Evolutionary conservation across 441 rosid species (phyloP).

Genomic region (Erodium trifolium): DNA sequence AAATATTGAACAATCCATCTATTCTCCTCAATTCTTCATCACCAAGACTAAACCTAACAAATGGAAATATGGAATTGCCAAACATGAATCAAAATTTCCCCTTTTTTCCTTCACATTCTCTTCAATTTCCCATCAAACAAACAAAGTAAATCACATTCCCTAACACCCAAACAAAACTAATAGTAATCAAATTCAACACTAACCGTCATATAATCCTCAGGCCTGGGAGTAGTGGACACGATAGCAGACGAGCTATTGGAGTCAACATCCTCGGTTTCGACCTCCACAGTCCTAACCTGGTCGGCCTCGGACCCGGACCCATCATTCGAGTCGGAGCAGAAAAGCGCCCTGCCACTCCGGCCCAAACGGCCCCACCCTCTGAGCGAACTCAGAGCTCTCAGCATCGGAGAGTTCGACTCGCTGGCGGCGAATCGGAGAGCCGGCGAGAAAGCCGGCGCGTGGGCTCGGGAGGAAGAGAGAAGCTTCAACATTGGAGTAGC

Average conservation of each 20-base stretch:
- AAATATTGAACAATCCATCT: not conserved
- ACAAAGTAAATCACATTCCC: not conserved
- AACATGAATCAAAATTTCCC: not conserved
- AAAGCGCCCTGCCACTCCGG: slow-evolving; percentile 45
- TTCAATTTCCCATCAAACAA: slow-evolving; percentile 4
- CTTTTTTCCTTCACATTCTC: not conserved
- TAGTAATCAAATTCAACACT: not conserved
- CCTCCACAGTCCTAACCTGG: slow-evolving; percentile 33
- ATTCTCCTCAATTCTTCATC: no score
- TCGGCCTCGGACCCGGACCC: slow-evolving; percentile 3
- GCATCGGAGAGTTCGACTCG: slow-evolving; percentile 29
- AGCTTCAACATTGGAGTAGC: slow-evolving; percentile 68
- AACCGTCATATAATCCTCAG: slow-evolving; percentile 88
- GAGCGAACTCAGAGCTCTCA: slow-evolving; percentile 46
- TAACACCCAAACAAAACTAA: not conserved
- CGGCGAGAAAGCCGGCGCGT: slow-evolving; percentile 21
- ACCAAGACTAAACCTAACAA: no score
- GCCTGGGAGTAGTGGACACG: slow-evolving; percentile 62
- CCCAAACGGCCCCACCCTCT: slow-evolving; percentile 26
- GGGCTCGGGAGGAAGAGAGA: slow-evolving; percentile 44
- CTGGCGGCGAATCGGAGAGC: slow-evolving; percentile 31
- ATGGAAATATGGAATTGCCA: not conserved
- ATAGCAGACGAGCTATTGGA: slow-evolving; percentile 65
- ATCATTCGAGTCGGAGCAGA: slow-evolving; percentile 50
- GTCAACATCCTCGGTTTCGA: slow-evolving; percentile 38